Evolutionary conservation across 805 yeast species (phyloP).

Genomic region (Helenozyma rhizophorensis): DNA sequence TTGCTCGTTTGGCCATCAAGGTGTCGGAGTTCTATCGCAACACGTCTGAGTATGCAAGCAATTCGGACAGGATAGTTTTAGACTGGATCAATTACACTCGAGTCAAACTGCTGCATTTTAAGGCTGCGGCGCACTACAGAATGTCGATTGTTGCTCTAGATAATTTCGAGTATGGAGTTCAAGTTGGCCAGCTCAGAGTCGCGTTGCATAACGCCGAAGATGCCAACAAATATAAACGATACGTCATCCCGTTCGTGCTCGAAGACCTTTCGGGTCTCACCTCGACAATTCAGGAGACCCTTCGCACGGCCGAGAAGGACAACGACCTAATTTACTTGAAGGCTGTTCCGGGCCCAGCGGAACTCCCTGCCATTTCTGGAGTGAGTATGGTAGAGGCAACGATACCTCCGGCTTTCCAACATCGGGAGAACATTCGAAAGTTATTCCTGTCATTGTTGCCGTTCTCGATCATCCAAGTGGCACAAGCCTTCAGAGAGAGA

Average conservation of each 20-base stretch:
- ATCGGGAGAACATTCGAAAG: too few relatives aligned
- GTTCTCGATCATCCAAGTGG: conserved; percentile 55
- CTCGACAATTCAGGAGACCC: conserved; percentile 38
- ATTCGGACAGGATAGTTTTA: conserved; percentile 44
- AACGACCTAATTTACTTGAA: conserved; percentile 77
- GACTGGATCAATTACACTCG: conserved; percentile 64
- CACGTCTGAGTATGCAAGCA: conserved; percentile 37
- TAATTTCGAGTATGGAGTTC: conserved; percentile 60
- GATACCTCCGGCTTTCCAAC: conserved; percentile 29
- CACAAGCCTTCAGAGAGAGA: conserved; percentile 65
- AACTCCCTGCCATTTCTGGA: conserved; percentile 40
- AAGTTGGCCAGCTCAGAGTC: conserved; percentile 52
- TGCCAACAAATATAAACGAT: conserved; percentile 38
- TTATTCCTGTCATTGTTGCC: conserved; percentile 63
- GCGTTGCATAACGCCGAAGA: conserved; percentile 36
- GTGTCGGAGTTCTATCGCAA: conserved; percentile 52
- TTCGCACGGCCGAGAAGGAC: conserved; percentile 63
- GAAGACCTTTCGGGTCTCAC: conserved; percentile 52
- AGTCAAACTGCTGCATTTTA: conserved; percentile 61
- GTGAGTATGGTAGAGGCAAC: conserved; percentile 55
- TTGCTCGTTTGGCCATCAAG: conserved; percentile 64
- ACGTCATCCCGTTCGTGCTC: conserved; percentile 39
- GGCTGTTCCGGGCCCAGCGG: conserved; percentile 46
- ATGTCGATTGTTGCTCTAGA: conserved; percentile 48
- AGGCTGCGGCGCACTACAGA: conserved; percentile 67